Conservation (phyloP, 1,284 basidiomycete species). For the Ceratobasidium sp. region DNA sequence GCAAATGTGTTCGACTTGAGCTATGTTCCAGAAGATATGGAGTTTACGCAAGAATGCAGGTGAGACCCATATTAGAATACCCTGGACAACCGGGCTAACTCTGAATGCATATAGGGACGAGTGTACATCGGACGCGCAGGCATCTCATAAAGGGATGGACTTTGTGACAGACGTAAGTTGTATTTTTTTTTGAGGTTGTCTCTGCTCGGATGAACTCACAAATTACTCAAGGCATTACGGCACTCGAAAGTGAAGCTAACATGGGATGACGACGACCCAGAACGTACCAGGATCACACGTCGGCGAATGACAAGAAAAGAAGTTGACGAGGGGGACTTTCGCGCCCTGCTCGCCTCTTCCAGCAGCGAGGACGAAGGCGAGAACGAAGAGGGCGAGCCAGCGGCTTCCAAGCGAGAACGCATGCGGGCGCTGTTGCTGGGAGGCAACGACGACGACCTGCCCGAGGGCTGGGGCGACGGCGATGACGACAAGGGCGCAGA, state of each 20-base stretch:
- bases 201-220: neutral
- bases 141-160: conserved; percentile 80
- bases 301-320: conserved; percentile 79
- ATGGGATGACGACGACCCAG: conserved; percentile 98
- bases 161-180: conserved; percentile 88
- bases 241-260: conserved; percentile 98
- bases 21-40: conserved; percentile 92
- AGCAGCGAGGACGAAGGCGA: conserved; percentile 60
- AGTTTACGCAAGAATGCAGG: conserved; percentile 83
- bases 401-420: conserved; percentile 64
- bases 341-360: conserved; percentile 79
- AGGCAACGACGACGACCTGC: conserved; percentile 55
- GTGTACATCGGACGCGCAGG: conserved; percentile 68
- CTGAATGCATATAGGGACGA: conserved; percentile 68
- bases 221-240: conserved; percentile 78
- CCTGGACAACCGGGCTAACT: neutral
- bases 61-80: conserved; percentile 50
- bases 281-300: conserved; percentile 81
- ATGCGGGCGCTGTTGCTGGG: conserved; percentile 75
- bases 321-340: conserved; percentile 88
- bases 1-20: conserved; percentile 96
- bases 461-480: conserved; percentile 78
- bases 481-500: conserved; percentile 65
- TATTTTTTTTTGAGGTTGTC: neutral
- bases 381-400: conserved; percentile 49